Evolutionary conservation across 805 yeast genomes (phyloP), one percentile per base, ranked within the genome.

Genomic region (Lipomyces orientalis): DNA sequence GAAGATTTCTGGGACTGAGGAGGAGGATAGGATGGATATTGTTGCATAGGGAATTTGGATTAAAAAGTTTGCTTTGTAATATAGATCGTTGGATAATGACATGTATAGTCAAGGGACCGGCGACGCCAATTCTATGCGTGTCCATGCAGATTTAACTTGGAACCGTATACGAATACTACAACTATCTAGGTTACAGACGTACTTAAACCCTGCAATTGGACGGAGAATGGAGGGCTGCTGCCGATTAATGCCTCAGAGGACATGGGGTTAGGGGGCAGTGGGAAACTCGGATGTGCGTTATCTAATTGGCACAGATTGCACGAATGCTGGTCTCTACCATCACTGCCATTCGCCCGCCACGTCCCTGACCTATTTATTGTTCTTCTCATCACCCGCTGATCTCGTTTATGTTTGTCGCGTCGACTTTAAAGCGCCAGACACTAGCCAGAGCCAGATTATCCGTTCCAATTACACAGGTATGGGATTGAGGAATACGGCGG

Each of bases 401-500:
- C 49, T 25, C 49, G 49, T 52, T 22, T 52, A 52, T 52, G 55
- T 10, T 52, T 25, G 55, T 52, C n/a, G 31, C 34, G n/a, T 52
- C 55, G 31, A 25, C 55, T 22, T 31, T 52, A 19, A 52, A 52
- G 34, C 55, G 34, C 22, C 55, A 31, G 34, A 25, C 29, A 52
- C 34, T 52, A 8, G n/a, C 55, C 34, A 52, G 12, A 49, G 29
- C 34, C 8, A 52, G 55, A 25, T 52, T 52, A 25, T 31, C 19
- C 16, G 34, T 52, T 52, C 55, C 34, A 31, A n/a, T 52, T 31
- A n/a, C 14, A 52, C 55, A 52, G 55, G 55, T 52, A 52, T 52
- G 55, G 55, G 34, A 52, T 52, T 22, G 34, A 16, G 34, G 55
- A 52, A 31, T 52, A 7, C 49, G 49, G 49, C 49, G 49, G 49